Evolutionary conservation across 73 alveolate species (phyloP).

Genomic region (Tetrahymena thermophila): DNA sequence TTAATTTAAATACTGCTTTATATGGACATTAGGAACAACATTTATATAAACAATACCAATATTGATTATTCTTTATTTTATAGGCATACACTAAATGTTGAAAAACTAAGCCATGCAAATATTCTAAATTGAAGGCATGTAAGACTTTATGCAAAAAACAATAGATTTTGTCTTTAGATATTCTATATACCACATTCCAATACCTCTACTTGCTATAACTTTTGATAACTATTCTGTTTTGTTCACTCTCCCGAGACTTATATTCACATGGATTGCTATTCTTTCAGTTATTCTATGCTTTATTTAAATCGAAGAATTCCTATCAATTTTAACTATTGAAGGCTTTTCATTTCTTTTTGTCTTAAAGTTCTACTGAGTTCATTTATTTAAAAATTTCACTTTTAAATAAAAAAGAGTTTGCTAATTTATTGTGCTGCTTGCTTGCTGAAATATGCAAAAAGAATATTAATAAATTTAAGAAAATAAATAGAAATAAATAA

Average conservation of each 20-base stretch:
- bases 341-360: neutral
- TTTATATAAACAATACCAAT: neutral
- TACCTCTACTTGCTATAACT: neutral
- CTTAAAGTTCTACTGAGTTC: neutral
- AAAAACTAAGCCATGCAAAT: neutral
- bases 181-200: neutral
- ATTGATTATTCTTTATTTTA: neutral
- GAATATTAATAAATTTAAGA: too few relatives aligned
- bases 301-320: neutral
- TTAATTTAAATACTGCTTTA: neutral
- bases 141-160: neutral
- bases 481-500: too few relatives aligned
- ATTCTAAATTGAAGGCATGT: neutral
- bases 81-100: neutral
- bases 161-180: neutral
- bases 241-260: neutral
- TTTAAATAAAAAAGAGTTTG: too few relatives aligned
- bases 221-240: neutral
- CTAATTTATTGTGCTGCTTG: too few relatives aligned
- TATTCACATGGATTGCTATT: neutral
- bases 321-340: neutral
- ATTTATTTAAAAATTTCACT: neutral
- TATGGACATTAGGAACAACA: neutral
- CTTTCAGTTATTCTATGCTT: neutral
- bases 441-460: too few relatives aligned